phyloP scores from a whole-genome alignment of 176 grass and related monocot species.

The Tuctoria greenei region DNA sequence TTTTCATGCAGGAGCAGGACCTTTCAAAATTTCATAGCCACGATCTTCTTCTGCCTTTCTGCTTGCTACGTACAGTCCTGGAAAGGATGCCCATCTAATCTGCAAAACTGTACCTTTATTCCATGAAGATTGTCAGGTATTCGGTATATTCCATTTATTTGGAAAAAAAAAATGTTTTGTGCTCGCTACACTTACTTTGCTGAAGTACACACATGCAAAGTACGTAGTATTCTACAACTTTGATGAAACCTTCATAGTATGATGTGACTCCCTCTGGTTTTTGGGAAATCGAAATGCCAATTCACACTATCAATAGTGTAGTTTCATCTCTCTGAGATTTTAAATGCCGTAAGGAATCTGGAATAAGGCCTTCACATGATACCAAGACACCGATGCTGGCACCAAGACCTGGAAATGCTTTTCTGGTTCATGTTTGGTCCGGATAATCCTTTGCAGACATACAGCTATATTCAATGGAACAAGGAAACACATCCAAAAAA shows the following conservation, averaged over 20 bases:
- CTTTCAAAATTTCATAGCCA: constrained; percentile 26
- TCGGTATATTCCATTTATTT: constrained; percentile 31
- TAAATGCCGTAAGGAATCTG: constrained; percentile 21
- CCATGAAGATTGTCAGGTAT: constrained; percentile 39
- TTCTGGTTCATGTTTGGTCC: constrained; percentile 5
- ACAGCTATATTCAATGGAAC: neutral
- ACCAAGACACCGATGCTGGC: constrained; percentile 19
- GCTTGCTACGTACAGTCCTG: constrained; percentile 29
- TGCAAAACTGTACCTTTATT: constrained; percentile 52
- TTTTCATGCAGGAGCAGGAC: constrained; percentile 34
- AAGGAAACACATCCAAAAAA: neutral
- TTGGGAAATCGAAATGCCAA: constrained; percentile 13
- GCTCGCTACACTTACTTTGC: neutral
- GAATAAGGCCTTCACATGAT: constrained; percentile 35
- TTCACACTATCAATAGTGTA: constrained; percentile 13
- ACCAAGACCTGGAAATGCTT: neutral
- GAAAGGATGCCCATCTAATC: constrained; percentile 51
- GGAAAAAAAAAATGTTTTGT: constrained; percentile 17
- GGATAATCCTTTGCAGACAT: constrained; percentile 23
- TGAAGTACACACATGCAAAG: constrained; percentile 31
- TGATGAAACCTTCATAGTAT: neutral
- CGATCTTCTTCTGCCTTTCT: constrained; percentile 15
- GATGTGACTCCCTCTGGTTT: neutral
- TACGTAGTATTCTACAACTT: constrained; percentile 19
- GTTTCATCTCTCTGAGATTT: constrained; percentile 21